These are phyloP conservation scores for Oryza meyeriana DNA, from an alignment of 176 grass and related monocot species.

Conservation along the genomic window DNA sequence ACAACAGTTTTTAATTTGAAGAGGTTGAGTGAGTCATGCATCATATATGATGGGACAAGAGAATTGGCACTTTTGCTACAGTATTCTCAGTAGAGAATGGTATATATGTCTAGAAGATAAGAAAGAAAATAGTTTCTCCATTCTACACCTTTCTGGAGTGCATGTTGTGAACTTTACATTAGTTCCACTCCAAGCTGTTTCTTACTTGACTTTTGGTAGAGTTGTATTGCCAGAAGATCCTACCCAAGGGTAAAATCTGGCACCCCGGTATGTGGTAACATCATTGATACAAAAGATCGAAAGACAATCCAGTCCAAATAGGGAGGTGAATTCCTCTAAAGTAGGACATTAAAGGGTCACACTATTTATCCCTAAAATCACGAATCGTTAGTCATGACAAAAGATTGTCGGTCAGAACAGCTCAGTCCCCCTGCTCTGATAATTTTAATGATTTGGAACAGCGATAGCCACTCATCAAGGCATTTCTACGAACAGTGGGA, in stretches of 20 bases:
- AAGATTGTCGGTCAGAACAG: background rate
- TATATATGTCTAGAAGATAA: background rate
- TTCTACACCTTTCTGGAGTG: background rate
- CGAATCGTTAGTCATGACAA: background rate
- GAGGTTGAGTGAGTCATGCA: background rate
- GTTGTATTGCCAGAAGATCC: background rate
- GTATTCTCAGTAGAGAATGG: background rate
- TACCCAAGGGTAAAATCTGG: background rate
- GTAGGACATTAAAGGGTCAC: background rate
- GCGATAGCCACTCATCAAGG: background rate
- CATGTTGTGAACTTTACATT: background rate
- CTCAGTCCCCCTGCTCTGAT: background rate
- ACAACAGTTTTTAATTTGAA: background rate
- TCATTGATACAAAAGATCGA: background rate
- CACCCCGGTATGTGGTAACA: background rate
- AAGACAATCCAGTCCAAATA: background rate
- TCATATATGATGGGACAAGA: background rate
- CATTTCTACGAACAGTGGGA: conserved; percentile 35
- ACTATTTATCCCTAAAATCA: background rate
- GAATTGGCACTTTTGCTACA: no score
- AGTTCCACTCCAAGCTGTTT: no score
- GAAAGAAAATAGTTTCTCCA: background rate
- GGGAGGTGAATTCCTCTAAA: background rate
- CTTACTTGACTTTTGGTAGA: background rate
- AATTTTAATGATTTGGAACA: background rate